Conservation (phyloP, 1,139 yeast genomes). For the Candida mesenterica region DNA sequence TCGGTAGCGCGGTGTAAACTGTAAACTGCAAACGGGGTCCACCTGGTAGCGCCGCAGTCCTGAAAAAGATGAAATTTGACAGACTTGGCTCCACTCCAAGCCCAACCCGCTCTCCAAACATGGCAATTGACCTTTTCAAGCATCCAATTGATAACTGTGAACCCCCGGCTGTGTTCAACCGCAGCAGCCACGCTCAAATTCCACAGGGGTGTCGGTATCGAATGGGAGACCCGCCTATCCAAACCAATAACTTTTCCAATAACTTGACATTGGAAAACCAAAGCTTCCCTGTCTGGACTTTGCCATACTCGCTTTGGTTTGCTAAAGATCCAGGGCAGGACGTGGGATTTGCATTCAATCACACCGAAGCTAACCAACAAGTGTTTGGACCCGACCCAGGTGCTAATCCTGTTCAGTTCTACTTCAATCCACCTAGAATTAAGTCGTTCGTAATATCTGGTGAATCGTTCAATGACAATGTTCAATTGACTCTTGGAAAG, state of each 20-base stretch:
- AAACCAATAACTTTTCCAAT: constrained; percentile 46
- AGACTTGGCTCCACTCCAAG: too few relatives aligned
- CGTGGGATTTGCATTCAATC: constrained; percentile 44
- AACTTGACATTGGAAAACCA: constrained; percentile 45
- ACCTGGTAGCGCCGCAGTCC: too few relatives aligned
- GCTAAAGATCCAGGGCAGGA: constrained; percentile 39
- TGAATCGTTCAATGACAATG: constrained; percentile 23
- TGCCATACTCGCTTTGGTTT: constrained; percentile 47
- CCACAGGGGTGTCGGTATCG: constrained; percentile 30
- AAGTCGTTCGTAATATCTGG: constrained; percentile 43
- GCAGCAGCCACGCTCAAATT: constrained; percentile 24
- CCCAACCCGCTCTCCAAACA: too few relatives aligned
- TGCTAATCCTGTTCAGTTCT: constrained; percentile 39
- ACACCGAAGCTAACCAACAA: constrained; percentile 39
- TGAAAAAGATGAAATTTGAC: too few relatives aligned
- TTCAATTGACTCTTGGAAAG: constrained; percentile 23
- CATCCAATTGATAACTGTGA: constrained; percentile 26
- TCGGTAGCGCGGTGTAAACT: too few relatives aligned
- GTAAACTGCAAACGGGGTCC: too few relatives aligned
- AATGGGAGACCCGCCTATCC: constrained; percentile 31
- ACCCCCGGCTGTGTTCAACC: constrained; percentile 28
- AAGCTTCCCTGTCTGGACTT: constrained; percentile 47
- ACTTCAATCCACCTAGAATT: constrained; percentile 47
- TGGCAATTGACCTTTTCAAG: constrained; percentile 14
- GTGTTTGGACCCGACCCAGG: constrained; percentile 46